Conservation (phyloP, 2,329 filamentous ascomycete genomes). For the Phyllosticta citrichinensis region DNA sequence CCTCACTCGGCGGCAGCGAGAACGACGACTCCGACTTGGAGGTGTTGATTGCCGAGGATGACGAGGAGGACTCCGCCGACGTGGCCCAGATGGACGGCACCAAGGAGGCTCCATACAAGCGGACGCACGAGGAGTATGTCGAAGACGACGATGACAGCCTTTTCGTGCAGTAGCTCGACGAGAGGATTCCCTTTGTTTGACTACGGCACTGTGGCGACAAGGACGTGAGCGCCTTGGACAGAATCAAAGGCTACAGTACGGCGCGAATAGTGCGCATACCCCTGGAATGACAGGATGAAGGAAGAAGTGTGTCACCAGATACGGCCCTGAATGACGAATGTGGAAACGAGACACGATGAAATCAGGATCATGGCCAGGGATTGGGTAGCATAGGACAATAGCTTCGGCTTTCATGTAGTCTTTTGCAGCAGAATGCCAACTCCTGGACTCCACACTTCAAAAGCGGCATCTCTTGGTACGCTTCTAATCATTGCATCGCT, state of each 20-base stretch:
- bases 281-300: too few species aligned
- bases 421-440: neutral
- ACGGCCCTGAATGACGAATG: too few species aligned
- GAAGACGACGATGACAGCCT: neutral
- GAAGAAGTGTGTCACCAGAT: too few species aligned
- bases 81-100: neutral
- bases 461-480: neutral
- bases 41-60: neutral
- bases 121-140: neutral
- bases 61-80: conserved; percentile 1
- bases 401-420: neutral
- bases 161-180: neutral
- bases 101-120: neutral
- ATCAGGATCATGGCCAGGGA: neutral
- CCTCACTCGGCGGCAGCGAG: conserved; percentile 4
- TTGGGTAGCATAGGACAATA: neutral
- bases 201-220: too few species aligned
- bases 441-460: neutral
- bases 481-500: neutral
- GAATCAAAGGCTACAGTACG: too few species aligned
- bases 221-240: too few species aligned
- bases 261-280: too few species aligned
- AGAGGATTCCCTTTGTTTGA: too few species aligned
- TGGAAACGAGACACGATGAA: neutral
- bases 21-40: neutral